These are phyloP conservation scores for Auriculariales sp. DNA, from an alignment of 768 basidiomycete genomes.

Conservation along the genomic window DNA sequence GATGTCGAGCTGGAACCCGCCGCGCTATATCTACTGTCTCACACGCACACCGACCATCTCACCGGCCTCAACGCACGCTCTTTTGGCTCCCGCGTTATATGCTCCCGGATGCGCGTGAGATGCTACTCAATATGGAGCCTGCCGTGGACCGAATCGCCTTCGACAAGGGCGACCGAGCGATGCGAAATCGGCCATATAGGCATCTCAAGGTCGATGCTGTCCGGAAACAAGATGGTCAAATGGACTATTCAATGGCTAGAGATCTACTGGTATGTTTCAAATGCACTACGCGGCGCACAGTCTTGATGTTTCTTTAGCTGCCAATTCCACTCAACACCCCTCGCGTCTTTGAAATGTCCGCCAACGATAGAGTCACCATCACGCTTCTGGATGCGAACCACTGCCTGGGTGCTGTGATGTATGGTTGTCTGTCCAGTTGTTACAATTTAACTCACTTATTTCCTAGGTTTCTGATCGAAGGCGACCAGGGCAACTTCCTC, in stretches of 20 bases:
- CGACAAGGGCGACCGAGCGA: conserved; percentile 33
- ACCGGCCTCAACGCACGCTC: conserved; percentile 59
- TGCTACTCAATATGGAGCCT: conserved; percentile 68
- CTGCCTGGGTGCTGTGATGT: conserved; percentile 92
- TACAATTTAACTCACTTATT: background rate
- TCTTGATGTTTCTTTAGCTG: conserved; percentile 23
- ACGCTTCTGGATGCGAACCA: conserved; percentile 87
- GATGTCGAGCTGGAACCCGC: conserved; percentile 18
- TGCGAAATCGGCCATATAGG: conserved; percentile 42
- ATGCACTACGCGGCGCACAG: background rate
- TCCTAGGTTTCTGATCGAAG: conserved; percentile 79
- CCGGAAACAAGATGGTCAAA: conserved; percentile 29
- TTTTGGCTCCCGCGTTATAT: conserved; percentile 59
- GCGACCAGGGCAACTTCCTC: conserved; percentile 51
- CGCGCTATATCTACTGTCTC: conserved; percentile 62
- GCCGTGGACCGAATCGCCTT: conserved; percentile 46
- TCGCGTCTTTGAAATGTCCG: conserved; percentile 40
- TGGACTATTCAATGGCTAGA: conserved; percentile 36
- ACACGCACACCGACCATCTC: conserved; percentile 85
- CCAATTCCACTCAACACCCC: conserved; percentile 50
- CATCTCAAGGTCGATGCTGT: conserved; percentile 51
- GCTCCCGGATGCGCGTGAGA: conserved; percentile 77
- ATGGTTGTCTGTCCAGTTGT: conserved; percentile 12
- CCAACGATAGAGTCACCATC: conserved; percentile 45
- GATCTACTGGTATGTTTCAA: conserved; percentile 47